phyloP scores from a whole-genome alignment of 2,329 filamentous ascomycete species.

The Fusarium begoniae region DNA sequence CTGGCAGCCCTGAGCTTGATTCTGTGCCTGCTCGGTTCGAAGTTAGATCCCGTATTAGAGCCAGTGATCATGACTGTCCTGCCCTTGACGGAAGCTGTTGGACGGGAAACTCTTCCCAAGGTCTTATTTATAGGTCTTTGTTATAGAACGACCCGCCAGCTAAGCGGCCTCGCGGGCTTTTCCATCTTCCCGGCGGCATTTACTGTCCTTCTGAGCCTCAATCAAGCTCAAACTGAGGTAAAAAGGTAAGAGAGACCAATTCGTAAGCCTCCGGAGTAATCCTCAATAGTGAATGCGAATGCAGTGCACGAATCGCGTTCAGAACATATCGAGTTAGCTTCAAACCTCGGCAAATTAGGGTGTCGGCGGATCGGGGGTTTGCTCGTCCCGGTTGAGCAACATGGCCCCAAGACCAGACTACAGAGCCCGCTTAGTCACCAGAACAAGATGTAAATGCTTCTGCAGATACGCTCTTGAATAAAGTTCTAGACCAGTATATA shows the following conservation, averaged over 20 bases:
- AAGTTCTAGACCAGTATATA: neutral
- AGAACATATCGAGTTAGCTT: neutral
- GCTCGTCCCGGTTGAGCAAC: neutral
- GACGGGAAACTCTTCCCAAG: accelerated
- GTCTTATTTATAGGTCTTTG: neutral
- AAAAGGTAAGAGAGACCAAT: neutral
- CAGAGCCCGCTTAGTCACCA: neutral
- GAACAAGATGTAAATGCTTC: neutral
- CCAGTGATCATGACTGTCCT: neutral
- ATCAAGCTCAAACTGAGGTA: accelerated
- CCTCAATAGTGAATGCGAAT: accelerated
- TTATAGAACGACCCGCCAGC: accelerated
- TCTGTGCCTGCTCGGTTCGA: neutral
- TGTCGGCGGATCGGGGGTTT: neutral
- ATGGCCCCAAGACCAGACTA: neutral
- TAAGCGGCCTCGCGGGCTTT: neutral
- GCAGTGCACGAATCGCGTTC: accelerated
- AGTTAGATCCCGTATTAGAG: accelerated
- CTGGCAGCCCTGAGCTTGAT: neutral
- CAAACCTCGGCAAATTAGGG: neutral
- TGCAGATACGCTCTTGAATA: neutral
- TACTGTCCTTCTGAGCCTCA: neutral
- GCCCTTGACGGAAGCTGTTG: neutral
- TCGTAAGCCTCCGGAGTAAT: neutral
- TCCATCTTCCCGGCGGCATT: neutral